phyloP scores from a whole-genome alignment of 176 grass and related monocot genomes.

The Otatea glauca region DNA sequence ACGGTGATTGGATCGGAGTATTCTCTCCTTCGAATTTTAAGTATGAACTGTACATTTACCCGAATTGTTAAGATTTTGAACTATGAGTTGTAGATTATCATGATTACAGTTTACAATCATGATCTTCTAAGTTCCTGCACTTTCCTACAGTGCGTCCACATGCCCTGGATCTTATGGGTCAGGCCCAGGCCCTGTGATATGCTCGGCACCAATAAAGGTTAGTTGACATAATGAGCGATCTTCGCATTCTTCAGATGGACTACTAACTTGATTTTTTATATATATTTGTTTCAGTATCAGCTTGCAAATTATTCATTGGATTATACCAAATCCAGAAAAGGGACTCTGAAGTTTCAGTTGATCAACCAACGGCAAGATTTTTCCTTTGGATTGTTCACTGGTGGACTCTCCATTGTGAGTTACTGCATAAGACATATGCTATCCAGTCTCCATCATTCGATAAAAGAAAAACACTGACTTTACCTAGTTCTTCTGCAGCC shows the following conservation, averaged over 20 bases:
- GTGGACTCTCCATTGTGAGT: constrained; percentile 75
- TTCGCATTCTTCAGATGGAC: not conserved
- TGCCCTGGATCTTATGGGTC: constrained; percentile 55
- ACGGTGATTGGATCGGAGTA: constrained; percentile 77
- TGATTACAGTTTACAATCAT: not conserved
- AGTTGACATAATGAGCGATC: not conserved
- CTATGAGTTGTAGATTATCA: not conserved
- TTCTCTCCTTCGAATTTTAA: constrained; percentile 92
- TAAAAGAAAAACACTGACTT: not conserved
- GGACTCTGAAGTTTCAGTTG: constrained; percentile 59
- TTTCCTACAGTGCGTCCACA: constrained; percentile 56
- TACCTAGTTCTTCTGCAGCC: constrained; percentile 49
- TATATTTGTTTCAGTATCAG: constrained; percentile 62
- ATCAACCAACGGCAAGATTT: constrained; percentile 91
- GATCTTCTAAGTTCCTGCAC: not conserved
- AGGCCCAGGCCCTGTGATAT: constrained; percentile 62
- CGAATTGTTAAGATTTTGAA: not conserved
- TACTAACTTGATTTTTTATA: not conserved
- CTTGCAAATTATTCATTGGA: constrained; percentile 65
- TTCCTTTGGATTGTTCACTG: constrained; percentile 75
- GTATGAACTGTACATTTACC: constrained; percentile 36
- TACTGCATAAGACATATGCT: not conserved
- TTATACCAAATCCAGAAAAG: constrained; percentile 53
- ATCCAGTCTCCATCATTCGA: not conserved
- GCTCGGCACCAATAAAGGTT: constrained; percentile 88